Conservation (phyloP, 1,139 yeast species). For the Barnettozyma hawaiiensis region DNA sequence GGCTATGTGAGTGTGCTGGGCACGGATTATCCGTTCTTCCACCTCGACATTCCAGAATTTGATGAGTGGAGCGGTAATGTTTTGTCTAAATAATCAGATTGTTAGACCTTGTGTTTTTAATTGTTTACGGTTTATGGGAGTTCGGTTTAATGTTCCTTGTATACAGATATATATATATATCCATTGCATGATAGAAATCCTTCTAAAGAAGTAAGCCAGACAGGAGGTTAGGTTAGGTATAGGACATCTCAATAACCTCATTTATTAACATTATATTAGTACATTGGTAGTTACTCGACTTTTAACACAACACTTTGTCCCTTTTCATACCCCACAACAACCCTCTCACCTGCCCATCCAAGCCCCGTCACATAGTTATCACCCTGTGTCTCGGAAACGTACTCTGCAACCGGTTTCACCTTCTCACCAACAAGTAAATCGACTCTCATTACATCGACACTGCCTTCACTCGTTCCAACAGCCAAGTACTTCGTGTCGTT, state of each 20-base stretch:
- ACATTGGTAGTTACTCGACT: background rate
- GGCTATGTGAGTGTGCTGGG: constrained; percentile 46
- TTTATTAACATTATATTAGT: background rate
- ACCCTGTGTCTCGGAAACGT: constrained; percentile 18
- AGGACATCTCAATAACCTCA: too few relatives aligned
- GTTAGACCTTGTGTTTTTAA: background rate
- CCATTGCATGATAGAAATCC: too few relatives aligned
- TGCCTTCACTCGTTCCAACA: constrained; percentile 21
- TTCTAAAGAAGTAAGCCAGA: too few relatives aligned
- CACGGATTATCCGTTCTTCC: constrained; percentile 81
- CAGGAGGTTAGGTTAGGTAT: too few relatives aligned
- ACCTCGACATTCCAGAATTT: constrained; percentile 78
- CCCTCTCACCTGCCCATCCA: constrained; percentile 35
- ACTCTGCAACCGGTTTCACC: constrained; percentile 24
- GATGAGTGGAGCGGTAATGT: constrained; percentile 27
- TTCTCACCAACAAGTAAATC: constrained; percentile 12
- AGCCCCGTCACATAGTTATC: constrained; percentile 20
- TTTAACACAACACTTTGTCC: constrained; percentile 33
- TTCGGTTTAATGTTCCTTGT: background rate
- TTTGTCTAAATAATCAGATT: background rate
- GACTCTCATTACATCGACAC: constrained; percentile 16
- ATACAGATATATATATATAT: background rate
- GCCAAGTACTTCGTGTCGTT: constrained; percentile 29
- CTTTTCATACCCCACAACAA: constrained; percentile 42
- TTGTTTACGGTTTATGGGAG: background rate